phyloP scores from a whole-genome alignment of 257 asterid genomes.

The Ligustrum vulgare region DNA sequence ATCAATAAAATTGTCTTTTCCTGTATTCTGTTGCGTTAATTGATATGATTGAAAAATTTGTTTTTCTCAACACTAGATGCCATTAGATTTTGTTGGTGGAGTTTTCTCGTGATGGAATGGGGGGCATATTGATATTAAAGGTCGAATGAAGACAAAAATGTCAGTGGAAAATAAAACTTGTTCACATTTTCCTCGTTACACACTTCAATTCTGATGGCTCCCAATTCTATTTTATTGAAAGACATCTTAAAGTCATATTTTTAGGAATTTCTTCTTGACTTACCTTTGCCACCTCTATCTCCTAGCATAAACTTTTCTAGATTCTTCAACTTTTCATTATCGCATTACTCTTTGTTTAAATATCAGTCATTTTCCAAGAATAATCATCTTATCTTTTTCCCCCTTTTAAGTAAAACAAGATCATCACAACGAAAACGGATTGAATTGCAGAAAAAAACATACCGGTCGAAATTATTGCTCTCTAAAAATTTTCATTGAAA shows the following conservation, averaged over 20 bases:
- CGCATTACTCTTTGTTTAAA: background rate
- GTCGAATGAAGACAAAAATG: conserved; percentile 39
- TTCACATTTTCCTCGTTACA: conserved; percentile 33
- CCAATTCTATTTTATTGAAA: background rate
- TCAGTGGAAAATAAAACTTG: conserved; percentile 35
- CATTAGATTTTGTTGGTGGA: background rate
- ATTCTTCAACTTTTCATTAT: background rate
- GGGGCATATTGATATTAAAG: conserved; percentile 25
- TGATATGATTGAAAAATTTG: too few relatives aligned
- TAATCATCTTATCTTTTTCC: too few relatives aligned
- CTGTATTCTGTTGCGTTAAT: too few relatives aligned
- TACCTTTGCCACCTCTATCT: background rate
- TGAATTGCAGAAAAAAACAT: too few relatives aligned
- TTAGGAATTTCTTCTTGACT: conserved; percentile 26
- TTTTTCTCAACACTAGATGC: too few relatives aligned
- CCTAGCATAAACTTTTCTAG: background rate
- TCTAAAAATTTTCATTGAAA: too few relatives aligned
- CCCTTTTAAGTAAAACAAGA: too few relatives aligned
- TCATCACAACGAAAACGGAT: too few relatives aligned
- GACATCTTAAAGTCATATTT: conserved; percentile 25
- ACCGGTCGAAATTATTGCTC: too few relatives aligned
- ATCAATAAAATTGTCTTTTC: too few relatives aligned
- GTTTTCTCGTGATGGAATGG: conserved; percentile 30
- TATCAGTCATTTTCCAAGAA: background rate
- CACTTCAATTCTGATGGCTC: conserved; percentile 39